Evolutionary conservation across 164 flowering plant genomes (phyloP), one percentile per base, ranked within the genome.

Genomic region (Magnolia officinalis): DNA sequence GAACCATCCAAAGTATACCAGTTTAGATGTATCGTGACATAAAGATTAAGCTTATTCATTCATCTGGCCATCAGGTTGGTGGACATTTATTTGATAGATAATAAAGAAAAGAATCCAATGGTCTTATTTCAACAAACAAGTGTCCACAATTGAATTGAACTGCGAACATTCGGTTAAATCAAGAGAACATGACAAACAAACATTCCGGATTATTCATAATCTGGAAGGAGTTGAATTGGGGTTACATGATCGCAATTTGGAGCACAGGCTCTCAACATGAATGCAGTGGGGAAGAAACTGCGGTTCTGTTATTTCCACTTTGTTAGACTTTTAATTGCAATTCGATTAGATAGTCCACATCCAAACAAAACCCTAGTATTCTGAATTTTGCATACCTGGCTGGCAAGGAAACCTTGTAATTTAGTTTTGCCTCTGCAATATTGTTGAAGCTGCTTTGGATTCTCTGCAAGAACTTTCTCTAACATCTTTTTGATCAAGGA

Each of bases 361-460:
- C 8, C 16, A 24, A 65, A n/a, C 11, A 18, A 8, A 4, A 21
- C 29, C 71, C 16, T 29, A 24, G 29, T 68, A 6, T 31, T 64
- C 24, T 7, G 50, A 7, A 68, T 50, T 8, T 61, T 64, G 11
- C 51, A 72, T 86, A 95, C 98, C 97, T 90, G 96, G 79, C 99
- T 98, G 66, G 99, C 95, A 77, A 96, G 92, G 80, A 66, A 96
- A 37, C 96, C 97, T 81, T 92, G 97, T 63, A 92, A 79, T 81
- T 91, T 96, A n/a, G 97, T 92, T 84, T 88, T 96, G 58, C 98
- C 99, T 11, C 88, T 90, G 67, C 91, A 92, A 71, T 93, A 96
- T 79, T 92, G 97, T 79, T 90, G 90, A 70, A 93, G 85, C 82
- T 93, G 98, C 87, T 92, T 92, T 63, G 93, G 97, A 66, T 92